A percentile compares a stretch with the other conserved stretches of the same genome.
Evolutionary conservation across 1,284 basidiomycete species (phyloP).

Genomic region (Cutaneotrichosporon cavernicola): DNA sequence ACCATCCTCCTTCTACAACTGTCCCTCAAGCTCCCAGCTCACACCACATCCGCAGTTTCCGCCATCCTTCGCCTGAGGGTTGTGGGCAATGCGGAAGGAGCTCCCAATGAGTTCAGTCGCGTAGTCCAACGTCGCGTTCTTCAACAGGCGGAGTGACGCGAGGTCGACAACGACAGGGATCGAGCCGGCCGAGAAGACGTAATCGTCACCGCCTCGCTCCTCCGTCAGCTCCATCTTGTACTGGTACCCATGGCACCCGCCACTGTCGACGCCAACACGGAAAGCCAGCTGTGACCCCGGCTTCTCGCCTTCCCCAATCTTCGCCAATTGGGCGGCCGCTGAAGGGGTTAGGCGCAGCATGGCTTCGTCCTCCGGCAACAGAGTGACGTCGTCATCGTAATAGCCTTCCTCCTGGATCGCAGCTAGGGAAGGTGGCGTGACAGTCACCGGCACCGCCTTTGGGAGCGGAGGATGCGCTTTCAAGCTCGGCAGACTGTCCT

Average conservation of each 20-base stretch:
- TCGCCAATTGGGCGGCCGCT: slow-evolving; percentile 47
- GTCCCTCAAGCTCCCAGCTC: slow-evolving; percentile 46
- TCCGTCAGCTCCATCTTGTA: slow-evolving; percentile 59
- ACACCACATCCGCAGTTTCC: slow-evolving; percentile 61
- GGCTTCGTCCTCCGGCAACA: slow-evolving; percentile 41
- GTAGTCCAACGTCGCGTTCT: slow-evolving; percentile 59
- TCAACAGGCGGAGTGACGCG: slow-evolving; percentile 48
- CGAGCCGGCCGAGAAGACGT: slow-evolving; percentile 49
- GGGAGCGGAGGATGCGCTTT: background rate
- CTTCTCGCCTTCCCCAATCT: slow-evolving; percentile 50
- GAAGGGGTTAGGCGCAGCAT: slow-evolving; percentile 42
- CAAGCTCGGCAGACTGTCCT: background rate
- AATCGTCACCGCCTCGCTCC: slow-evolving; percentile 56
- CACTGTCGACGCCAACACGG: slow-evolving; percentile 58
- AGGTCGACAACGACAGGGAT: slow-evolving; percentile 52
- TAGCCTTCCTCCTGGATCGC: slow-evolving; percentile 48
- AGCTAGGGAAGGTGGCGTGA: slow-evolving; percentile 39
- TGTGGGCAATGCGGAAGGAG: slow-evolving; percentile 58
- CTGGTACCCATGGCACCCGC: slow-evolving; percentile 62
- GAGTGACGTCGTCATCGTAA: slow-evolving; percentile 45
- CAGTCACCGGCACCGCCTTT: slow-evolving; percentile 8
- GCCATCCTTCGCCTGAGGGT: slow-evolving; percentile 58
- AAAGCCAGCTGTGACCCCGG: slow-evolving; percentile 50
- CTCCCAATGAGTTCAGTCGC: slow-evolving; percentile 61
- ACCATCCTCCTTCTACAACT: background rate